Conservation (phyloP, 495 filamentous ascomycete genomes). For the Neurospora terricola region DNA sequence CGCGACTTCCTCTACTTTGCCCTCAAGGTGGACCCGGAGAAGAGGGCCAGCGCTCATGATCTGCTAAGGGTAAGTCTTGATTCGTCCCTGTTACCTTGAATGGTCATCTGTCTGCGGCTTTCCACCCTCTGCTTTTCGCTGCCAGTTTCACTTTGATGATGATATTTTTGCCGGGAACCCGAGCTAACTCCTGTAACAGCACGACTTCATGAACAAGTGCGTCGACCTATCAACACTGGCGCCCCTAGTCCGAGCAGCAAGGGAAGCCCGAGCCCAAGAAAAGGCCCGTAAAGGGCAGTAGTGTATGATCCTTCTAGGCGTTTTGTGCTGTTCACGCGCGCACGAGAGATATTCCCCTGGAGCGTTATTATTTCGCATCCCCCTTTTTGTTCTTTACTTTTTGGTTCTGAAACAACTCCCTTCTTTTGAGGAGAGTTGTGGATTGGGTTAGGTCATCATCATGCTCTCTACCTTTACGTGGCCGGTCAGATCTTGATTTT, state of each 20-base stretch:
- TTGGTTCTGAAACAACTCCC: neutral
- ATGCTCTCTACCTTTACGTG: neutral
- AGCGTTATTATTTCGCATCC: neutral
- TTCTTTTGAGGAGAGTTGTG: neutral
- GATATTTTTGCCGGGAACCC: neutral
- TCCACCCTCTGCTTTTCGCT: conserved; percentile 18
- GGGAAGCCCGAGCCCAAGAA: conserved; percentile 74
- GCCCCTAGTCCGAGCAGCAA: conserved; percentile 78
- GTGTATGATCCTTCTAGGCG: conserved; percentile 4
- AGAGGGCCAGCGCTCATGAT: conserved; percentile 89
- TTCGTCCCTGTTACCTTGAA: neutral
- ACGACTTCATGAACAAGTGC: conserved; percentile 85
- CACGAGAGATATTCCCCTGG: neutral
- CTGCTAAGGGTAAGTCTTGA: conserved; percentile 61
- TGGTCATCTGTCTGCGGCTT: neutral
- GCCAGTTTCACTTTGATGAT: neutral
- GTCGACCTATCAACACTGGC: conserved; percentile 51
- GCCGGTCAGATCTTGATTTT: neutral
- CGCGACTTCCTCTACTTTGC: conserved; percentile 83
- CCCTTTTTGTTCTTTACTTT: neutral
- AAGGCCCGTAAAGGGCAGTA: conserved; percentile 55
- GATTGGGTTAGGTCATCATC: neutral
- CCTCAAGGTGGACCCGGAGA: conserved; percentile 92
- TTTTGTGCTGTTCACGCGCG: neutral
- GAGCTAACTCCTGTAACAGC: conserved; percentile 40